A percentile compares a stretch with the other conserved stretches of the same genome.
Evolutionary conservation across 176 grass and related monocot species (phyloP).

Genomic region (sorghum (Sorghum bicolor)): DNA sequence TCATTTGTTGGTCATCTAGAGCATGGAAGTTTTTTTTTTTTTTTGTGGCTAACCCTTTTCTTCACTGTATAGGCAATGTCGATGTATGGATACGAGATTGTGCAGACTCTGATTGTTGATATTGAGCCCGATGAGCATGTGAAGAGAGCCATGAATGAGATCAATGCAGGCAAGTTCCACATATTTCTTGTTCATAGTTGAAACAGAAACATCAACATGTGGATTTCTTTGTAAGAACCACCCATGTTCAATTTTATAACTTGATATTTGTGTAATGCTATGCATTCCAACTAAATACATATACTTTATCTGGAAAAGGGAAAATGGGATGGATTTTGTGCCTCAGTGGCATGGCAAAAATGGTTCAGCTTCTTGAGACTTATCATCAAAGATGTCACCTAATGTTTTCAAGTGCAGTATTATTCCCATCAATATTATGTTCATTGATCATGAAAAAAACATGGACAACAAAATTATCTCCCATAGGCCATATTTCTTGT

Average conservation of each 20-base stretch:
- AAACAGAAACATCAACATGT: constrained; percentile 6
- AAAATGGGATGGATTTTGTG: background rate
- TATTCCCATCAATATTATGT: background rate
- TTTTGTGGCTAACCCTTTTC: constrained; percentile 25
- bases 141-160: constrained; percentile 93
- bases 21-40: background rate
- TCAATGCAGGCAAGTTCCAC: constrained; percentile 65
- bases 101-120: constrained; percentile 85
- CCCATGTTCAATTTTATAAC: background rate
- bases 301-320: background rate
- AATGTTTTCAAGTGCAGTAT: background rate
- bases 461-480: background rate
- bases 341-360: background rate
- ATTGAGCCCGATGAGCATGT: constrained; percentile 82
- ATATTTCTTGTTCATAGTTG: background rate
- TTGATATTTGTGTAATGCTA: constrained; percentile 21
- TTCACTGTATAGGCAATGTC: constrained; percentile 71
- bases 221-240: background rate
- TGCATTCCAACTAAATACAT: too few species aligned
- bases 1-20: constrained; percentile 13
- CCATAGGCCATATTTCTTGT: background rate
- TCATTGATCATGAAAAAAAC: background rate
- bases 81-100: constrained; percentile 78
- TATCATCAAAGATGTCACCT: background rate
- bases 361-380: too few species aligned